Evolutionary conservation across 306 rosid genomes (phyloP).

Genomic region (Acacia acuminata): DNA sequence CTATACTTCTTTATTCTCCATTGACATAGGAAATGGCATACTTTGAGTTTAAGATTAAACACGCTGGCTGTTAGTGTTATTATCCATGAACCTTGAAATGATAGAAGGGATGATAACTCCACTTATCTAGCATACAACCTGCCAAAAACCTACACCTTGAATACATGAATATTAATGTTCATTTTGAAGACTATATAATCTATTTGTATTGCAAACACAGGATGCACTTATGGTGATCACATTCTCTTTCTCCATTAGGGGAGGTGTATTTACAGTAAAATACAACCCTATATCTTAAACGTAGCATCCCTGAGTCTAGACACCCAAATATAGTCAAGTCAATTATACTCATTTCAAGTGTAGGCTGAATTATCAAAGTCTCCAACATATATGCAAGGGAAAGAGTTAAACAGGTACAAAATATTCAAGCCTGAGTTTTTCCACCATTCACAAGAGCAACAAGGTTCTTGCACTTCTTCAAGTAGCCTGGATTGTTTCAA

Average conservation of each 20-base stretch:
- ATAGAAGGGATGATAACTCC: not conserved
- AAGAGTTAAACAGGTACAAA: not conserved
- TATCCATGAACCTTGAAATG: not conserved
- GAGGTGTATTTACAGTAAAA: not conserved
- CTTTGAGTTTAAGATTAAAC: not conserved
- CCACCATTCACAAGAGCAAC: not conserved
- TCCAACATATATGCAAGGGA: not conserved
- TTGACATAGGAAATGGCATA: not conserved
- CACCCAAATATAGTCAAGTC: not conserved
- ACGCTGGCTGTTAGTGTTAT: not conserved
- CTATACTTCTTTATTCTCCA: too few species aligned
- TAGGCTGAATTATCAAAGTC: not conserved
- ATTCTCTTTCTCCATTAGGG: not conserved
- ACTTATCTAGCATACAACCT: not conserved
- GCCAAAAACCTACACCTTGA: not conserved
- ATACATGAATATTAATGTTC: not conserved
- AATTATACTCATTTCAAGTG: not conserved
- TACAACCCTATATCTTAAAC: not conserved
- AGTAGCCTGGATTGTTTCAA: not conserved
- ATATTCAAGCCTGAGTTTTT: not conserved
- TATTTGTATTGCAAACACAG: not conserved
- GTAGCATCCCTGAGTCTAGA: not conserved
- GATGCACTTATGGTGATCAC: not conserved
- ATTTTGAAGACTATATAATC: not conserved
- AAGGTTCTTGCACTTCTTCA: not conserved